Base-by-base conservation (phyloP, 371 early-diverging fungal species). In the Actinomucor elegans region DNA sequence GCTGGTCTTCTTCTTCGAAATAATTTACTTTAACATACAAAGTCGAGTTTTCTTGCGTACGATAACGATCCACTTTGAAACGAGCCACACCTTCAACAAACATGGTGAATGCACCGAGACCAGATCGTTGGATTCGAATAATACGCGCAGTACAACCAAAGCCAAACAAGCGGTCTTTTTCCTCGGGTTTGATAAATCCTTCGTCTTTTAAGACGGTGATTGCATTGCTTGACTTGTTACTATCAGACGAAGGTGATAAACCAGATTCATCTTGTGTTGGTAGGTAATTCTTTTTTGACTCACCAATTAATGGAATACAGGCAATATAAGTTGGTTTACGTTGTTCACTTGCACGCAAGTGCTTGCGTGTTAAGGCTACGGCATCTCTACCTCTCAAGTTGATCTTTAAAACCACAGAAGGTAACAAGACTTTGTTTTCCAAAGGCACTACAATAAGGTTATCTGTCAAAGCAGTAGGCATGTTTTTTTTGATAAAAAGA, bases 121-220 rank as follows among this genome's bases (percentile, higher is more conserved):
- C 71, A 2, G 68, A 48, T 42, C 75, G 56, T 29, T 77, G 70
- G 4, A 75, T 56, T 32, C 69, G 52, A 24, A 75, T 40, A 27
- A 76, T 71, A 26, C 71, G 71, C 17, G 75, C 77, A 10, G 62
- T 56, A 57, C 80, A 80, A 14, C 76, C 80, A 51, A 59, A 69
- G 2, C 44, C 24, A 34, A 64, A 61, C 21, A 77, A 53, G 8
- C 64, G 49, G 3, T 57, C 57, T 37, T 64, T 57, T 35, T 61
- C 68, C 18, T 51, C 42, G 10, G 41, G 51, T 37, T 36, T 45
- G 17, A 58, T 44, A 24, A 55, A 41, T 5, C 55, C 52, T 43
- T 53, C 63, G 29, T 64, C 64, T 55, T 41, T 60, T 42, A 48
- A 27, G n/a, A 40, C 41, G 17, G 28, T 36, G 17, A 52, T 57